Base-by-base conservation (phyloP, 352 stramenopile genomes). In the Lagenidium giganteum region DNA sequence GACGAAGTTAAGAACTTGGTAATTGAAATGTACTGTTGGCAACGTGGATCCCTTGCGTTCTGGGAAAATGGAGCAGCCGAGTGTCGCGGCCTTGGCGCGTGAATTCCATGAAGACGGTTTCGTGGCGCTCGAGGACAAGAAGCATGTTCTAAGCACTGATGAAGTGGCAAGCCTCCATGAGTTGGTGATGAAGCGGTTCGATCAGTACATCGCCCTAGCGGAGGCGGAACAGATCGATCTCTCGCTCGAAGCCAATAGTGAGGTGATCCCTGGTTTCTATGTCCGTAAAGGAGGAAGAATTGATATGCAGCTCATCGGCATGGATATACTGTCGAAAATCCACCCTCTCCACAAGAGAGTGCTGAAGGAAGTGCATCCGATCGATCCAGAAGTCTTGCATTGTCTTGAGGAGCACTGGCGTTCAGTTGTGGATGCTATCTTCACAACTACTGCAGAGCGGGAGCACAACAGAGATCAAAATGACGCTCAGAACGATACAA, bases 181-280 rank as follows among this genome's bases (percentile, higher is more conserved):
- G 13, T 37, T 52, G 6, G 63, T 84, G 24, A 31, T 71, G 30
- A 12, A 40, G 27, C 54, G 53, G 13, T 86, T 71, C 42, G 53
- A 72, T 0, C 47, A 61, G n/a, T 32, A 54, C 7, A 25, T 78
- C 7, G 64, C 77, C 32, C 44, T 81, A 23, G 51, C 46, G 26
- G 47, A 47, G 14, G 33, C 44, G 16, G 61, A 70, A 43, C 35
- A 4, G 1, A 57, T 57, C 35, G 49, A 57, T 37, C 49, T 57
- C 25, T 18, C 42, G 13, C 7, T 18, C 14, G 21, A 23, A n/a
- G 49, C 40, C 25, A 58, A 86, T 48, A 49, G 67, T 20, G 77
- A 89, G 40, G 54, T 57, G 23, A 62, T 89, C 37, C 34, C 57
- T 5, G 77, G 77, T 16, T 89, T 89, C 24, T 87, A 89, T 57